phyloP scores from a whole-genome alignment of 148 eudicot species.

The Bassia scoparia region DNA sequence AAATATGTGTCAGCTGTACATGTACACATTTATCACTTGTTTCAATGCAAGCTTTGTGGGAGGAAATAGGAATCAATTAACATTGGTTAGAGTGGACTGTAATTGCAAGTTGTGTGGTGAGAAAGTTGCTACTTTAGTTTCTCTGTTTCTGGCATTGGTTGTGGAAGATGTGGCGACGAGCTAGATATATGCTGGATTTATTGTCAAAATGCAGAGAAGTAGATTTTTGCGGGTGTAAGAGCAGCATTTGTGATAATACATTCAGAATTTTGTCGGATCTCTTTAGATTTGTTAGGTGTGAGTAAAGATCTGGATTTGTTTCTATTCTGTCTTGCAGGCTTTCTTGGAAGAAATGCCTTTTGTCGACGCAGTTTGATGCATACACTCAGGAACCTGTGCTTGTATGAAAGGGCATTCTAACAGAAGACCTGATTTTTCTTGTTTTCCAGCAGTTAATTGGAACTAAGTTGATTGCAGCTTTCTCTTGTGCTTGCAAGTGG shows the following conservation, averaged over 20 bases:
- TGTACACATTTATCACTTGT: too few relatives aligned
- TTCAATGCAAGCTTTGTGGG: too few relatives aligned
- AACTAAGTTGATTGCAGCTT: slow-evolving; percentile 83
- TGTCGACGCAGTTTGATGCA: slow-evolving; percentile 80
- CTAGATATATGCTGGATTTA: too few relatives aligned
- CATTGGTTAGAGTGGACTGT: too few relatives aligned
- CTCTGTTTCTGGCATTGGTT: too few relatives aligned
- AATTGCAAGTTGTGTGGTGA: too few relatives aligned
- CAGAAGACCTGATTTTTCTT: slow-evolving; percentile 70
- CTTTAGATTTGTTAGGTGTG: background rate
- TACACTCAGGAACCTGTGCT: slow-evolving; percentile 84
- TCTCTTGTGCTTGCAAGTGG: slow-evolving; percentile 91
- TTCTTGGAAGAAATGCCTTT: slow-evolving; percentile 37
- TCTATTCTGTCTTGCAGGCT: slow-evolving; percentile 22
- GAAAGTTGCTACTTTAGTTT: too few relatives aligned
- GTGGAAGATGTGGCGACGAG: too few relatives aligned
- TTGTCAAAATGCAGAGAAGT: background rate
- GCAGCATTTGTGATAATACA: background rate
- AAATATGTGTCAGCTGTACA: too few relatives aligned
- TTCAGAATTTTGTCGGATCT: too few relatives aligned
- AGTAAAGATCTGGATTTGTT: background rate
- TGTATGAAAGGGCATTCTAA: slow-evolving; percentile 88
- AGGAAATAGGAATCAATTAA: too few relatives aligned
- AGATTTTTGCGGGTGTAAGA: background rate
- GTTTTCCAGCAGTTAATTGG: slow-evolving; percentile 72